These are phyloP conservation scores for Phialophora chinensis DNA, from an alignment of 2,329 filamentous ascomycete species.

Conservation along the genomic window DNA sequence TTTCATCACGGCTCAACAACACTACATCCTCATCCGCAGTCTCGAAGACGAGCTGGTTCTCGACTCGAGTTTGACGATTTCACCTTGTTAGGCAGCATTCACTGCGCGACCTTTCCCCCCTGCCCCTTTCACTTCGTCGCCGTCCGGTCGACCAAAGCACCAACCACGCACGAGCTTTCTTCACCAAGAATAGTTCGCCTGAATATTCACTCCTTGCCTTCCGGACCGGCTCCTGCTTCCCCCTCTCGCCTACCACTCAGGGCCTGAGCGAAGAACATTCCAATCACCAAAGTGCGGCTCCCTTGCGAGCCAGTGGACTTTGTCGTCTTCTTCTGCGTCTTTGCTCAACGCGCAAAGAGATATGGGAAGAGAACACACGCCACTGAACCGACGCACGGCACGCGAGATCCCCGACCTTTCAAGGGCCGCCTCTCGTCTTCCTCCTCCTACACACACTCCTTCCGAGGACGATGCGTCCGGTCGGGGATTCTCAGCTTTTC, in stretches of 20 bases:
- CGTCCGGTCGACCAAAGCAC: not conserved
- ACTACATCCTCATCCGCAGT: not conserved
- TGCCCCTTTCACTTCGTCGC: not conserved
- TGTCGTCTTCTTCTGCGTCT: not conserved
- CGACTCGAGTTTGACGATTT: not conserved
- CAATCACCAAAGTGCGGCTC: not conserved
- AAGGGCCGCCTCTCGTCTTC: no score
- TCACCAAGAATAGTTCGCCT: not conserved
- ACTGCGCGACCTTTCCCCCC: no score
- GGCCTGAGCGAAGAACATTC: not conserved
- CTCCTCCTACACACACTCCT: no score
- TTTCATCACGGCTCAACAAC: not conserved
- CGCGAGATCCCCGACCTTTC: no score
- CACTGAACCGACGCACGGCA: no score
- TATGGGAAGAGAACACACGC: no score
- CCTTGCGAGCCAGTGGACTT: not conserved
- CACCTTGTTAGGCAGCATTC: not conserved
- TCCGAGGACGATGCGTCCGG: no score
- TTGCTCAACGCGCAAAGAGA: not conserved
- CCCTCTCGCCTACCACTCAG: not conserved
- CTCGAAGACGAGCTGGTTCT: not conserved
- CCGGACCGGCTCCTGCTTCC: not conserved
- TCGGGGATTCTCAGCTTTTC: no score
- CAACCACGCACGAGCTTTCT: not conserved
- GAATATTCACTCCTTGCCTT: not conserved